These are phyloP conservation scores for Suillus clintonianus DNA, from an alignment of 768 basidiomycete genomes.

Conservation along the genomic window DNA sequence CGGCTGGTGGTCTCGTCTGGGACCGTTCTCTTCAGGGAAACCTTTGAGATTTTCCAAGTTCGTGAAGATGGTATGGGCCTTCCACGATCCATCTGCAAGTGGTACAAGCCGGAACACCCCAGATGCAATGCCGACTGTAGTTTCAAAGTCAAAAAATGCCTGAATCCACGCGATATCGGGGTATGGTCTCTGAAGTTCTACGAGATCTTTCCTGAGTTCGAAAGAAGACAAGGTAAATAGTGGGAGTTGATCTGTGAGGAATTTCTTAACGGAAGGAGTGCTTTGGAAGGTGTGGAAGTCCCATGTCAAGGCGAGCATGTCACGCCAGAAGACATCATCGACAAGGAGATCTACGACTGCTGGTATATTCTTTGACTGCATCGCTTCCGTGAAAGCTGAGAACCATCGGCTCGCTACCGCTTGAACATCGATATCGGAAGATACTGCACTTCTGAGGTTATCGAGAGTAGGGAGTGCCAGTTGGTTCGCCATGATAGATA, in stretches of 20 bases:
- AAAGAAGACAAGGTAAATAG: slow-evolving; percentile 22
- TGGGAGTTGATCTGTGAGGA: slow-evolving; percentile 49
- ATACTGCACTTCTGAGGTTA: slow-evolving; percentile 22
- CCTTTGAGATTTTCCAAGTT: slow-evolving; percentile 52
- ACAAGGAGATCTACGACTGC: slow-evolving; percentile 36
- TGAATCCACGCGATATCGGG: slow-evolving; percentile 47
- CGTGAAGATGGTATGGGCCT: slow-evolving; percentile 50
- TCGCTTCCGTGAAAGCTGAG: slow-evolving; percentile 34
- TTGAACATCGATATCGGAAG: slow-evolving; percentile 36
- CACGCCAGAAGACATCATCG: slow-evolving; percentile 53
- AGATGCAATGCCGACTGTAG: slow-evolving; percentile 37
- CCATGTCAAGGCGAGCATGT: slow-evolving; percentile 65
- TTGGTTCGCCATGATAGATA: not conserved
- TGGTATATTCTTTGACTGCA: slow-evolving; percentile 35
- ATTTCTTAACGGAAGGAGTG: slow-evolving; percentile 36
- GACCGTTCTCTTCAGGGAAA: slow-evolving; percentile 45
- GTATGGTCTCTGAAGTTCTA: slow-evolving; percentile 28
- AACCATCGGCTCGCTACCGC: slow-evolving; percentile 45
- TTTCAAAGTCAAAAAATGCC: slow-evolving; percentile 45
- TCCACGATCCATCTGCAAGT: slow-evolving; percentile 43
- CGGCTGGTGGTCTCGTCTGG: slow-evolving; percentile 43
- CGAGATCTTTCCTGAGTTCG: slow-evolving; percentile 20
- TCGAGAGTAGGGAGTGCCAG: slow-evolving; percentile 24
- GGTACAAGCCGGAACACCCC: slow-evolving; percentile 52
- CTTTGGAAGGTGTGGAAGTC: slow-evolving; percentile 60